These are phyloP conservation scores for Leucaena leucocephala DNA, from an alignment of 306 rosid species.

Conservation along the genomic window DNA sequence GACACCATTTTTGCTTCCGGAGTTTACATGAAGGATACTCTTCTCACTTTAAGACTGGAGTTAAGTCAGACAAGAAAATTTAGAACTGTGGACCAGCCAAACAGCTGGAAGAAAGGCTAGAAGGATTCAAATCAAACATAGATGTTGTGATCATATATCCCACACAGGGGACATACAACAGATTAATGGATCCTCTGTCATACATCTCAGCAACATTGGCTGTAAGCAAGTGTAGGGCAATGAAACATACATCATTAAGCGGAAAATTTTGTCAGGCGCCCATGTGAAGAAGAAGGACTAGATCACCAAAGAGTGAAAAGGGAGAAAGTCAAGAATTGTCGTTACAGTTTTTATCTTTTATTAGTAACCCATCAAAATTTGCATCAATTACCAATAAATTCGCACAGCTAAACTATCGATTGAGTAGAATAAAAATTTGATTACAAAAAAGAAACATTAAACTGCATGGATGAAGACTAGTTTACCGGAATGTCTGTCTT, in stretches of 20 bases:
- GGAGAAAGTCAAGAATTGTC: background rate
- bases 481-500: conserved; percentile 89
- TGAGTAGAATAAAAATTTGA: background rate
- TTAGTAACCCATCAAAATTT: background rate
- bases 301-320: conserved; percentile 4
- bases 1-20: conserved; percentile 34
- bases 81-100: conserved; percentile 52
- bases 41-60: conserved; percentile 13
- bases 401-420: background rate
- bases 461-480: conserved; percentile 26
- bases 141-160: conserved; percentile 30
- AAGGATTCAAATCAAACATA: conserved; percentile 37
- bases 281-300: background rate
- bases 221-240: conserved; percentile 35
- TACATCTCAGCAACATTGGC: conserved; percentile 31
- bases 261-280: conserved; percentile 25
- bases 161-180: conserved; percentile 26
- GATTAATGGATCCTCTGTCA: conserved; percentile 33
- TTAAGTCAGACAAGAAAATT: conserved; percentile 31
- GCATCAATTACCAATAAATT: conserved; percentile 7
- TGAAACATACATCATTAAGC: conserved; percentile 33
- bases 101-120: conserved; percentile 46
- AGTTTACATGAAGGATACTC: conserved; percentile 13
- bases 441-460: conserved; percentile 11
- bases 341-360: conserved; percentile 13